phyloP scores from a whole-genome alignment of 352 stramenopile species.

The Globisporangium paroecandrum region DNA sequence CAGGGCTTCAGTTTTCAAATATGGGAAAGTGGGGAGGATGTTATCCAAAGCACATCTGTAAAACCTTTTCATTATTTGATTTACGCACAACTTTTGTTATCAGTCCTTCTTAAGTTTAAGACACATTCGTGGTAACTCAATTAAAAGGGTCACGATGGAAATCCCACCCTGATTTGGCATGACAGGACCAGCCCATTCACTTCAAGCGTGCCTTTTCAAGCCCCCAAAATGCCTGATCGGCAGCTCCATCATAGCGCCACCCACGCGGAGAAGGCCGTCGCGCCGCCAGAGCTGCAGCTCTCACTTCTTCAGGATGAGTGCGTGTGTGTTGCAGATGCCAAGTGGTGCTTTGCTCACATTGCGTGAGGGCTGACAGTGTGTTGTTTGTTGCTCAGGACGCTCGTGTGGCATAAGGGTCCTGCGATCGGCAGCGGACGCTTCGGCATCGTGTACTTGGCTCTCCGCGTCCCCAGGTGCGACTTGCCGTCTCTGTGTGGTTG shows the following conservation, averaged over 20 bases:
- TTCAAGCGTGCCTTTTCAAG: neutral
- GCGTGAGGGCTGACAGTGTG: neutral
- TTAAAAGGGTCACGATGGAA: no score
- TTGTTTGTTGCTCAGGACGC: constrained; percentile 26
- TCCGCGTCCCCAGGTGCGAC: constrained; percentile 56
- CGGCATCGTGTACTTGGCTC: constrained; percentile 63
- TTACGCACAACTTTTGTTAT: no score
- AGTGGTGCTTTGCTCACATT: neutral
- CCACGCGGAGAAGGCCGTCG: neutral
- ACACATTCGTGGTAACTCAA: no score
- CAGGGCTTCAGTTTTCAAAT: no score
- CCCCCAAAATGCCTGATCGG: neutral
- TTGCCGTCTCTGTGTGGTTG: neutral
- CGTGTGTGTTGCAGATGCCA: neutral
- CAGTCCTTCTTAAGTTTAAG: no score
- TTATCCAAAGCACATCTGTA: no score
- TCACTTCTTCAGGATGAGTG: constrained; percentile 51
- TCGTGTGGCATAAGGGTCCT: constrained; percentile 68
- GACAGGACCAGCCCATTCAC: no score
- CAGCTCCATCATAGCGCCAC: neutral
- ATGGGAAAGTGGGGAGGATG: no score
- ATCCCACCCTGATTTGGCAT: no score
- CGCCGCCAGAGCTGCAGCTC: constrained; percentile 33
- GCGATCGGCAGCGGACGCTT: constrained; percentile 67
- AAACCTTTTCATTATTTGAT: no score